Base-by-base conservation (phyloP, 352 stramenopile species). In the Phytophthora sojae region DNA sequence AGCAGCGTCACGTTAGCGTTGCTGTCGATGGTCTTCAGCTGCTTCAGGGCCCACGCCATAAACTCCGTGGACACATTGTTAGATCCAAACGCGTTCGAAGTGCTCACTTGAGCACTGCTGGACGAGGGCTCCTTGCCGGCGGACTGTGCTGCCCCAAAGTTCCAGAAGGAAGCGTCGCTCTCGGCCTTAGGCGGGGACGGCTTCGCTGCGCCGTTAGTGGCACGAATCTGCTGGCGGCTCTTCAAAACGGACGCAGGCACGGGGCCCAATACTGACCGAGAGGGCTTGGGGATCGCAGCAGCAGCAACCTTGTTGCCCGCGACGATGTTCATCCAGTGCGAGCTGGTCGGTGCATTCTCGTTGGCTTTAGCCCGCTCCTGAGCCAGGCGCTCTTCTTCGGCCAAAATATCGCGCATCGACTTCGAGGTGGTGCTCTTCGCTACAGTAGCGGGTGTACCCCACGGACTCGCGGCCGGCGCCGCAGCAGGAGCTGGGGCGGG, bases 241-340 rank as follows among this genome's bases (percentile, higher is more conserved):
- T 95, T 95, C 30, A 95, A 61, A n/a, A 95, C 87, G 1, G 87
- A 93, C 3, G 82, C 84, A n/a, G 87, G 87, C 53, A 95, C 85
- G 23, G 87, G 87, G 4, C 87, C 87, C 54, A 95, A 79, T 51
- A 76, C 74, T 14, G 83, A 85, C 35, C 81, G 77, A 2, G 75
- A 65, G 0, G 82, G 73, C 69, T 92, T 92, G 7, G 84, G 82
- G 11, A 81, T 75, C 23, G 77, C 67, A 5, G 86, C 62, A 17
- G 82, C 71, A 53, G 84, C 63, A 25, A 78, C 66, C 25, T 79
- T 82, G 51, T 82, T 93, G n/a, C 89, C 89, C 0, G 89, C 85
- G 19, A 96, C 89, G 30, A 96, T 70, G 54, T 94, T 96, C 73
- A 91, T 88, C 89, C 89, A 96, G 72, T 94, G 87, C n/a, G 89